These are phyloP conservation scores for Cephaloascus albidus DNA, from an alignment of 805 yeast genomes.

Conservation along the genomic window DNA sequence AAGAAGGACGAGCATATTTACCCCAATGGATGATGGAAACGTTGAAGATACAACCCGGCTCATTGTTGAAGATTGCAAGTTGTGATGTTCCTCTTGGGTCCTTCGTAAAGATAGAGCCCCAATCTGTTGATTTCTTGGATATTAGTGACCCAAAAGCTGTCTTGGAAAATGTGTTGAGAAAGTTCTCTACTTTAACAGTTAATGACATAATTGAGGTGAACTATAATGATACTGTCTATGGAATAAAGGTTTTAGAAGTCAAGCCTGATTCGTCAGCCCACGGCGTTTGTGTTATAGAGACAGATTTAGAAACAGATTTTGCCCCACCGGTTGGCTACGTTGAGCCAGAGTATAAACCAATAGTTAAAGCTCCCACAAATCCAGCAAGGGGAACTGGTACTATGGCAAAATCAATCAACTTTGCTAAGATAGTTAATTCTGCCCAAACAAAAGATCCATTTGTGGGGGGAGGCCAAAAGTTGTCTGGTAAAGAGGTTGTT, in stretches of 20 bases:
- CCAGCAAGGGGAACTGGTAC: constrained; percentile 46
- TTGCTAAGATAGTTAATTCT: constrained; percentile 45
- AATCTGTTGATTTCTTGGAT: constrained; percentile 84
- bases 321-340: constrained; percentile 99
- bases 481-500: constrained; percentile 49
- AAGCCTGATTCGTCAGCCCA: constrained; percentile 60
- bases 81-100: constrained; percentile 79
- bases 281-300: constrained; percentile 91
- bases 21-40: constrained; percentile 97
- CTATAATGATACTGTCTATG: constrained; percentile 72
- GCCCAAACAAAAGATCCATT: constrained; percentile 26
- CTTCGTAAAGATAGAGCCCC: constrained; percentile 93
- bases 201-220: constrained; percentile 77
- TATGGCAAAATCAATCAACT: constrained; percentile 70
- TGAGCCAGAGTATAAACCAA: constrained; percentile 65
- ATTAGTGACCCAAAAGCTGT: constrained; percentile 96
- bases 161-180: constrained; percentile 81
- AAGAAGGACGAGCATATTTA: constrained; percentile 89
- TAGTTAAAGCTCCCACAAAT: constrained; percentile 23
- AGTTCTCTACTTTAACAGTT: constrained; percentile 80
- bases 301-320: constrained; percentile 94
- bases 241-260: constrained; percentile 77
- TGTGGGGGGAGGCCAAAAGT: constrained; percentile 57
- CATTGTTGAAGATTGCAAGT: constrained; percentile 64
- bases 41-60: constrained; percentile 64